Evolutionary conservation across 2,329 filamentous ascomycete genomes (phyloP).

Genomic region (Neurospora crassa): DNA sequence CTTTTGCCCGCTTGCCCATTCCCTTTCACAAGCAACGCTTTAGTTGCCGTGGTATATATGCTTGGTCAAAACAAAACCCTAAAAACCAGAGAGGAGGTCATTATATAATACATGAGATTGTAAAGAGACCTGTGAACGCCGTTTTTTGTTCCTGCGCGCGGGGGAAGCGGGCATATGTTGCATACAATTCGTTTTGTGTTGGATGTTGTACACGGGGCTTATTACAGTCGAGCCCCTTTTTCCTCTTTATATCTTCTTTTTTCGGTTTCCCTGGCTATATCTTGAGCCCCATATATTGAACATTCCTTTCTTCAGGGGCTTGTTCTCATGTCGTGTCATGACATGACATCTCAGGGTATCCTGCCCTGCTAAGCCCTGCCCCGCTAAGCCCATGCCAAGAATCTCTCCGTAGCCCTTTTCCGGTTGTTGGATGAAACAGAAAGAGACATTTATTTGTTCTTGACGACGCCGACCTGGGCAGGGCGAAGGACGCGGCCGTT

Average conservation of each 20-base stretch:
- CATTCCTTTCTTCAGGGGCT: not conserved
- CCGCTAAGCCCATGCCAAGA: not conserved
- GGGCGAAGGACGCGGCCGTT: conserved; percentile 85
- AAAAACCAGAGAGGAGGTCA: not conserved
- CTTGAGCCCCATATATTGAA: not conserved
- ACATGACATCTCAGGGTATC: not conserved
- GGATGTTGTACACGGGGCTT: not conserved
- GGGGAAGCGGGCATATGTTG: not conserved
- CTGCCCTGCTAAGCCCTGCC: not conserved
- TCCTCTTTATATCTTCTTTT: not conserved
- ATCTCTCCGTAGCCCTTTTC: not conserved
- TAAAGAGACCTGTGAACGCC: not conserved
- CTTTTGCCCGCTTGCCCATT: not conserved
- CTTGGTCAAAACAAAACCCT: not conserved
- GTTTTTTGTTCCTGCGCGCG: not conserved
- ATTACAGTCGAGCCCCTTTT: not conserved
- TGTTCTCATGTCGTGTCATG: not conserved
- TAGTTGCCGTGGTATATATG: not conserved
- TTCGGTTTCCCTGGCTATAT: not conserved
- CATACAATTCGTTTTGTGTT: not conserved
- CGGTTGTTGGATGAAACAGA: not conserved
- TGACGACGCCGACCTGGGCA: conserved; percentile 78
- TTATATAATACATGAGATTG: not conserved
- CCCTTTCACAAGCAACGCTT: not conserved
- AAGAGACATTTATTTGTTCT: conserved; percentile 16